These are phyloP conservation scores for Asclepias syriaca DNA, from an alignment of 257 asterid species.

Conservation along the genomic window DNA sequence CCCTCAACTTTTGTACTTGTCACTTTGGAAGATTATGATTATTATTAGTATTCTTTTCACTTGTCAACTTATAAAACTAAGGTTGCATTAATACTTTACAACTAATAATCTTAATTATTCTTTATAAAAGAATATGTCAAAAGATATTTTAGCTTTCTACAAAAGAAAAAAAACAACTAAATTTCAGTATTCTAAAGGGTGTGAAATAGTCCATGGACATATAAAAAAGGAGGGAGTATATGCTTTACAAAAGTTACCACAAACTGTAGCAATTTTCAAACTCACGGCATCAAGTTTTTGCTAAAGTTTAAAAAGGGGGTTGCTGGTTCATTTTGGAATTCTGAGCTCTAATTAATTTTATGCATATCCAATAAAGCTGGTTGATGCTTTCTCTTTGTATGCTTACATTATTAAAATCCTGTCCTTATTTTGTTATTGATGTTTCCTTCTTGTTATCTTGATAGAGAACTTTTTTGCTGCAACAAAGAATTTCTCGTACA, in stretches of 20 bases:
- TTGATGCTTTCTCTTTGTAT: not conserved
- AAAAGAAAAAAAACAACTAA: too few relatives aligned
- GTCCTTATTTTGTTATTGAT: conserved; percentile 16
- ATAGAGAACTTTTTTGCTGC: conserved; percentile 40
- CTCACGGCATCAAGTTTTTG: not conserved
- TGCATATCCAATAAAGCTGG: not conserved
- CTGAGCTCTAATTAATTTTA: not conserved
- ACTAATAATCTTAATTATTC: too few relatives aligned
- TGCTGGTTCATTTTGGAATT: not conserved
- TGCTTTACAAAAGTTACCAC: not conserved
- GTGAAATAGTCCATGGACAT: too few relatives aligned
- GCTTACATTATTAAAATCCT: conserved; percentile 2
- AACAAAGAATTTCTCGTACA: conserved; percentile 57
- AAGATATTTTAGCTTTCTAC: too few relatives aligned
- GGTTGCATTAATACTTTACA: too few relatives aligned
- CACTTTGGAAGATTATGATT: too few relatives aligned
- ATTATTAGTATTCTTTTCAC: too few relatives aligned
- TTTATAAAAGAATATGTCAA: too few relatives aligned
- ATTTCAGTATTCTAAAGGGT: too few relatives aligned
- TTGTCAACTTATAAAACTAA: too few relatives aligned
- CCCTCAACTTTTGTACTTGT: too few relatives aligned
- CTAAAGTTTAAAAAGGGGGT: not conserved
- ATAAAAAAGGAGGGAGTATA: too few relatives aligned
- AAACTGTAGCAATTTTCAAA: not conserved
- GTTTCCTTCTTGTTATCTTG: conserved; percentile 18